Conservation (phyloP, 176 grass and related monocot genomes). For the Musa itinerans region DNA sequence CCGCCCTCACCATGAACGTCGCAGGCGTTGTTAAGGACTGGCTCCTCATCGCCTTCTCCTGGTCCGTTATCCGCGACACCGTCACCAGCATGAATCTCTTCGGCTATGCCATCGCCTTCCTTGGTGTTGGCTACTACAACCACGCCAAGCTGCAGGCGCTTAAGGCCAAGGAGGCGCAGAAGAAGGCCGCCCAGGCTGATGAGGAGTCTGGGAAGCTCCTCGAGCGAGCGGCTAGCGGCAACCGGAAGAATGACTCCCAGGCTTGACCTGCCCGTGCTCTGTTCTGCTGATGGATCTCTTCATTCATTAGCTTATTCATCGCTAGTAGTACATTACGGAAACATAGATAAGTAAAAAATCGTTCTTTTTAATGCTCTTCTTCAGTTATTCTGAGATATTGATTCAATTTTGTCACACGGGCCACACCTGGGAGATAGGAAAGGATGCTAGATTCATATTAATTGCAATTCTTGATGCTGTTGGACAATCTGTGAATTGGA, state of each 20-base stretch:
- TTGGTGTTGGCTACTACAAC: slow-evolving; percentile 90
- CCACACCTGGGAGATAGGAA: too few relatives aligned
- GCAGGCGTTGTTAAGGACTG: slow-evolving; percentile 95
- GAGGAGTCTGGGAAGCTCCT: slow-evolving; percentile 68
- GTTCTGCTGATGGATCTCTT: background rate
- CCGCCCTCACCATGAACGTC: slow-evolving; percentile 90
- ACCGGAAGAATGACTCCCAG: slow-evolving; percentile 58
- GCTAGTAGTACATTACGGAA: background rate
- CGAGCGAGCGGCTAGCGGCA: slow-evolving; percentile 41
- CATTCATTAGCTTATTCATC: background rate
- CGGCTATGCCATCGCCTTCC: slow-evolving; percentile 81
- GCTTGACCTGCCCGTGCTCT: slow-evolving; percentile 1
- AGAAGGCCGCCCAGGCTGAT: slow-evolving; percentile 68
- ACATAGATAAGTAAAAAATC: too few relatives aligned
- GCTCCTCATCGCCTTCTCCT: slow-evolving; percentile 92
- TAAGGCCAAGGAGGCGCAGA: slow-evolving; percentile 95
- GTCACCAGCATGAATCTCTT: slow-evolving; percentile 79
- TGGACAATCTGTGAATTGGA: too few relatives aligned
- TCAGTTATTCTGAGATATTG: background rate
- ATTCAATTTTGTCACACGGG: background rate
- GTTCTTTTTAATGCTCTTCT: background rate
- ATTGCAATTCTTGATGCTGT: too few relatives aligned
- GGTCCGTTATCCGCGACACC: slow-evolving; percentile 90
- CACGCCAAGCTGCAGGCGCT: slow-evolving; percentile 88
- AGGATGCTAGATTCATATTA: too few relatives aligned